phyloP scores from a whole-genome alignment of 768 basidiomycete species.

The Bullera alba region DNA sequence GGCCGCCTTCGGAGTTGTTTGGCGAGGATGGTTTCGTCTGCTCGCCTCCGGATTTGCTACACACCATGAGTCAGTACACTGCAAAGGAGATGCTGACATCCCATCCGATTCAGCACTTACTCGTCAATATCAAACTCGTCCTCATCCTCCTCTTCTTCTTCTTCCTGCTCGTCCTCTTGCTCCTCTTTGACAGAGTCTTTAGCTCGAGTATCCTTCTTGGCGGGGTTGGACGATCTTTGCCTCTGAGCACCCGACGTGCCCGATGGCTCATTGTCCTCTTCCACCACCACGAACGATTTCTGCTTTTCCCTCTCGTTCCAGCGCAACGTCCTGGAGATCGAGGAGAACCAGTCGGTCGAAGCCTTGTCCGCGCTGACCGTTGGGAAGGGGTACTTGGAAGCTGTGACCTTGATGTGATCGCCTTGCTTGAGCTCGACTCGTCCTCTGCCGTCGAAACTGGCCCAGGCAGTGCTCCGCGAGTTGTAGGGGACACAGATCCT shows the following conservation, averaged over 20 bases:
- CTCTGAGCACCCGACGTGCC: slow-evolving; percentile 5
- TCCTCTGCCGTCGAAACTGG: slow-evolving; percentile 94
- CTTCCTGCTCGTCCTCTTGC: slow-evolving; percentile 44
- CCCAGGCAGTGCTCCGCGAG: slow-evolving; percentile 97
- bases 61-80: background rate
- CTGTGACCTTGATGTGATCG: slow-evolving; percentile 96
- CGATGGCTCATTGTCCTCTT: slow-evolving; percentile 62
- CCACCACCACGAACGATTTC: slow-evolving; percentile 97
- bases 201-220: background rate
- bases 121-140: slow-evolving; percentile 93
- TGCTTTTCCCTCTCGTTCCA: slow-evolving; percentile 99
- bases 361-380: slow-evolving; percentile 97
- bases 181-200: slow-evolving; percentile 14
- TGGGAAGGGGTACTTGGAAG: slow-evolving; percentile 95
- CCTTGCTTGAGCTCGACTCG: slow-evolving; percentile 96
- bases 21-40: slow-evolving; percentile 13
- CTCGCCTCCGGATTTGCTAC: slow-evolving; percentile 58
- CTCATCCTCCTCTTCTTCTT: slow-evolving; percentile 57
- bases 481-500: slow-evolving; percentile 99
- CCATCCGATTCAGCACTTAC: slow-evolving; percentile 24
- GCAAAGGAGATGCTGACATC: too few species aligned
- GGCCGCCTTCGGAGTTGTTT: slow-evolving; percentile 4
- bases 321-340: slow-evolving; percentile 91
- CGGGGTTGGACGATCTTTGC: slow-evolving; percentile 1
- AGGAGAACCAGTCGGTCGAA: slow-evolving; percentile 97